Base-by-base conservation (phyloP, 805 yeast species). In the Candida namnaoensis region DNA sequence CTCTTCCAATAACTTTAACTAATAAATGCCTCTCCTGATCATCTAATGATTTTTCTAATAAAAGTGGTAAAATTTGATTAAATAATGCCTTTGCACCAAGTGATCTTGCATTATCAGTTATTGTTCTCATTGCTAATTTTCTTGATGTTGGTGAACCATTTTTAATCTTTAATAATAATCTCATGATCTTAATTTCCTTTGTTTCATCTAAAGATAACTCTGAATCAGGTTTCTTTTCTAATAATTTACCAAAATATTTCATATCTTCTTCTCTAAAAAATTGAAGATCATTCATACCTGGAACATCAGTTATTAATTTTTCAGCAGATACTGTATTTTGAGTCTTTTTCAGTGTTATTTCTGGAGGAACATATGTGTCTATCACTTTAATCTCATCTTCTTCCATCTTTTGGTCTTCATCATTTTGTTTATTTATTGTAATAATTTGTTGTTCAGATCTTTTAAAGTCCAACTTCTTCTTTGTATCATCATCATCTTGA, bases 21-120 rank as follows among this genome's bases (percentile, higher is more conserved):
- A 91, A 65, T 11, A 88, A 58, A 62, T 87, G 95, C 14, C 95
- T 71, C 58, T 91, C 97, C 48, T 79, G 84, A 38, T 85, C 93
- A 48, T 81, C 91, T 26, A 88, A 61, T 4, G 74, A 60, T 34
- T 78, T 78, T 46, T 87, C 96, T 55, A 82, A 64, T 36, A 90
- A 61, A 25, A 91, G 60, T 0, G 96, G 95, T 13, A 90, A 64
- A n/a, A 87, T 68, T 45, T 77, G 80, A 43, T 77, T 74, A 51
- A 90, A 81, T 13, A 90, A 58, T 0, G 78, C 54, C 38, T 76
- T 72, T 0, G 96, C 82, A 0, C 96, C 96, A 50, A 80, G 76
- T 12, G 61, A 65, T 7, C 68, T 61, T 0, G 93, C 81, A 45
- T 72, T 71, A 38, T 79, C 87, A 2, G 83, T 74, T 24, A 90